phyloP scores from a whole-genome alignment of 352 stramenopile genomes.

The Phytophthora sp. region DNA sequence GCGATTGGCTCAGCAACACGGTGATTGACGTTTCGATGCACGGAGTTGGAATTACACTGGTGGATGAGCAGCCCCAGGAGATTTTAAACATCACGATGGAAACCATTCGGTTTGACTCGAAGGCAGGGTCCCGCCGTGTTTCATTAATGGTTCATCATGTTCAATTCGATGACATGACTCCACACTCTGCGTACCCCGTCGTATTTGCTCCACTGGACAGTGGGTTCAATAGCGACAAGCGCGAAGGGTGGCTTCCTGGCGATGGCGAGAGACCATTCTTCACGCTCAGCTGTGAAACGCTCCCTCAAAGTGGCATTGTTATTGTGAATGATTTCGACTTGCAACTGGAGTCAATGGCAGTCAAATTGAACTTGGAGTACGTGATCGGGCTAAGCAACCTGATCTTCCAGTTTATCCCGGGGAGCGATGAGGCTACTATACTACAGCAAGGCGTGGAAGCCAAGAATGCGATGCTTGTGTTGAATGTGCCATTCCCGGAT shows the following conservation, averaged over 20 bases:
- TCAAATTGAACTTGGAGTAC: conserved; percentile 88
- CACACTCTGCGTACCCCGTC: conserved; percentile 72
- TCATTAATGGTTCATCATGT: conserved; percentile 81
- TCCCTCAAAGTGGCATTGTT: conserved; percentile 68
- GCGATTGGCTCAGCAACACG: conserved; percentile 77
- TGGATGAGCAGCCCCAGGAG: conserved; percentile 78
- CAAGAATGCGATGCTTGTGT: conserved; percentile 60
- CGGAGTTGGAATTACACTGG: conserved; percentile 79
- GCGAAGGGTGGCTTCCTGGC: conserved; percentile 81
- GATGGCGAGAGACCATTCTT: conserved; percentile 82
- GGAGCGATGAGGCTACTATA: conserved; percentile 69
- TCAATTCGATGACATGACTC: conserved; percentile 89
- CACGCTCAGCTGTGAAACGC: conserved; percentile 63
- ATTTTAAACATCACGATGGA: conserved; percentile 90
- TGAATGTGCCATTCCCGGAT: conserved; percentile 63
- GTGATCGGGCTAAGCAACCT: conserved; percentile 72
- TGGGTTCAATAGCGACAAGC: conserved; percentile 89
- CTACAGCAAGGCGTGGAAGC: conserved; percentile 66
- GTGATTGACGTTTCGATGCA: conserved; percentile 81
- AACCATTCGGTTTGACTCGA: conserved; percentile 72
- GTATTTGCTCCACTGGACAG: conserved; percentile 81
- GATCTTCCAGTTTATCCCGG: conserved; percentile 76
- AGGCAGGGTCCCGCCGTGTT: conserved; percentile 48
- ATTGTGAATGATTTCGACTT: conserved; percentile 86
- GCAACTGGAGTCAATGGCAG: conserved; percentile 66